Percentiles rank a stretch among this genome's conserved stretches.
phyloP scores from a whole-genome alignment of 345 rosid genomes.

The Pistacia integerrima region DNA sequence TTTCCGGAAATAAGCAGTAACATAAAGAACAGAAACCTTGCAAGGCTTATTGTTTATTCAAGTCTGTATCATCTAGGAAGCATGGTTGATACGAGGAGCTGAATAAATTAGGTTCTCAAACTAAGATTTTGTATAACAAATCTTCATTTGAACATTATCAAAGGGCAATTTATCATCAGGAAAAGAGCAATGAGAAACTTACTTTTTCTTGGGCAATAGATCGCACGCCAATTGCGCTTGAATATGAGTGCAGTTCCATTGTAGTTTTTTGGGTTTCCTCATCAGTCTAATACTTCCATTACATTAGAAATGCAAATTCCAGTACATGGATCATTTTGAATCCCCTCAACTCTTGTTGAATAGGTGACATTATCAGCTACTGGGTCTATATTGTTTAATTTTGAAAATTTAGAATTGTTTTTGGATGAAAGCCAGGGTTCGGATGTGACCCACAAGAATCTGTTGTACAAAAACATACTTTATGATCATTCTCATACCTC shows the following conservation, averaged over 20 bases:
- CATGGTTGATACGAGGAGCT: background rate
- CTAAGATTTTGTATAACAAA: constrained; percentile 16
- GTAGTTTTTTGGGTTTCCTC: constrained; percentile 37
- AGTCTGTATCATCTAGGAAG: background rate
- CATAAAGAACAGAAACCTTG: background rate
- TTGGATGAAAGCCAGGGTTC: constrained; percentile 55
- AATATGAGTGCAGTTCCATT: constrained; percentile 76
- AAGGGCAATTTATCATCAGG: constrained; percentile 62
- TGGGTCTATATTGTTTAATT: constrained; percentile 56
- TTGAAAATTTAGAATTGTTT: constrained; percentile 54
- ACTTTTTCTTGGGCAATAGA: constrained; percentile 42
- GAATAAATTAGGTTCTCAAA: background rate
- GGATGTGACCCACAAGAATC: constrained; percentile 68
- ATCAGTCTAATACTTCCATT: constrained; percentile 51
- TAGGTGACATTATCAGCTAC: constrained; percentile 60
- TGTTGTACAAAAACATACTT: constrained; percentile 79
- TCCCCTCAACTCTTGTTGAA: constrained; percentile 55
- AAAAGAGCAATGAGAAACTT: constrained; percentile 45
- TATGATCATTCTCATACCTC: background rate
- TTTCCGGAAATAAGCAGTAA: background rate
- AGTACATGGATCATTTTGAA: background rate
- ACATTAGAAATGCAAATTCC: no score
- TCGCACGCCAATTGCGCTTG: constrained; percentile 57
- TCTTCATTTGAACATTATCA: constrained; percentile 48
- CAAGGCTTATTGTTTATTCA: background rate